Conservation (phyloP, 179 eudicot species). For the Carnegiea gigantea region DNA sequence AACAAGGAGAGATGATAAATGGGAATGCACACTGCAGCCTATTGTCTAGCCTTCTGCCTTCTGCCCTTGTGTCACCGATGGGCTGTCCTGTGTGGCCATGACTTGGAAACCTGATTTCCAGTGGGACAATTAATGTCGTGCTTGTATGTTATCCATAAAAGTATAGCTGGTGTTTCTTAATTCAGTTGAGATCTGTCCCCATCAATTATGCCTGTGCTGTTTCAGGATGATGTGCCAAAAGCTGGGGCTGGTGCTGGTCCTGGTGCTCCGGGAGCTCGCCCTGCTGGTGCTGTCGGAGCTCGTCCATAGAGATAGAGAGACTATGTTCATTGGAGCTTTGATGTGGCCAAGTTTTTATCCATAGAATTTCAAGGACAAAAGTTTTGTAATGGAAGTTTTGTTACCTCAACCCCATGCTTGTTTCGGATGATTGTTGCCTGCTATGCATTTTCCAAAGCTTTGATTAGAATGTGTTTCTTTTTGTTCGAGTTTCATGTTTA, state of each 20-base stretch:
- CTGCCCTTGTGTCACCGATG: no score
- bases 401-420: neutral
- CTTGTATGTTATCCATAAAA: neutral
- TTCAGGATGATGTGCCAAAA: constrained; percentile 31
- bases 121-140: neutral
- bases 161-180: no score
- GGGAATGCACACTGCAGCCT: no score
- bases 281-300: constrained; percentile 21
- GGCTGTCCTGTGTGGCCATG: no score
- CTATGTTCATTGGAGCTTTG: neutral
- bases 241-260: constrained; percentile 24
- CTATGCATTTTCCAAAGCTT: neutral
- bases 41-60: no score
- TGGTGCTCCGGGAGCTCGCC: constrained; percentile 26
- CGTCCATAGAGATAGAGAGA: constrained; percentile 9
- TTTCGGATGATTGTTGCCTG: neutral
- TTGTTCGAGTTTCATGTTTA: neutral
- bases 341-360: constrained; percentile 9
- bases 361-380: constrained; percentile 9
- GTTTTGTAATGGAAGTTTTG: constrained; percentile 4
- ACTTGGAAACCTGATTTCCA: no score
- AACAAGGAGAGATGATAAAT: no score
- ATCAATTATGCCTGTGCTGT: neutral
- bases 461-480: neutral
- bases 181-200: no score